Evolutionary conservation across 1,284 basidiomycete genomes (phyloP).

Genomic region (Tylopilus sp.): DNA sequence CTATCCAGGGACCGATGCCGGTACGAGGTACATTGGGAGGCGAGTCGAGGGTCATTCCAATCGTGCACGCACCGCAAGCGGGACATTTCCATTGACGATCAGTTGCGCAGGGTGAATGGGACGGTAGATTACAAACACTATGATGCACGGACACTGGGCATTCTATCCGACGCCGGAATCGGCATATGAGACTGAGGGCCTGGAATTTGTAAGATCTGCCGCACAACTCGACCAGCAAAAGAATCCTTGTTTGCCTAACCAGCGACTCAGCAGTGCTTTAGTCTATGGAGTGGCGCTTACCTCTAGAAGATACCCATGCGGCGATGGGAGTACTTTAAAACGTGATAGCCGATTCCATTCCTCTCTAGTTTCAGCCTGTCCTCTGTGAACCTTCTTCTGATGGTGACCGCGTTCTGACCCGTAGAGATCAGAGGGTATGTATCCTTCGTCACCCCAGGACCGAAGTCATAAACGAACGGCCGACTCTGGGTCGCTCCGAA

Average conservation of each 20-base stretch:
- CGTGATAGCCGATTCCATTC: conserved; percentile 45
- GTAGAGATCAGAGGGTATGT: conserved; percentile 53
- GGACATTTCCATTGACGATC: background rate
- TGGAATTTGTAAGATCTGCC: background rate
- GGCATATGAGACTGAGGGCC: background rate
- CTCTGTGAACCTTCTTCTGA: conserved; percentile 31
- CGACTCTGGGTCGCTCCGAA: conserved; percentile 72
- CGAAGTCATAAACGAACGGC: conserved; percentile 75
- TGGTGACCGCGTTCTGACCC: background rate
- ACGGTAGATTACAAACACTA: background rate
- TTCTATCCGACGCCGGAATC: background rate
- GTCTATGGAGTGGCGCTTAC: background rate
- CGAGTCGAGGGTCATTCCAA: conserved; percentile 27
- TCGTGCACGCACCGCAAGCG: conserved; percentile 18
- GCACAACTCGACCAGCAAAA: background rate
- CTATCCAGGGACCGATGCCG: conserved; percentile 26
- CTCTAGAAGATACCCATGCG: conserved; percentile 11
- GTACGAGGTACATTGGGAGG: conserved; percentile 20
- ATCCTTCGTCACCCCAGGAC: conserved; percentile 50
- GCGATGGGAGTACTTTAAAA: conserved; percentile 46
- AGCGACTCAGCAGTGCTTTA: background rate
- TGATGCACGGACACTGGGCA: background rate
- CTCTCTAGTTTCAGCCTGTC: conserved; percentile 44
- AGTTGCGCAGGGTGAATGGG: background rate
- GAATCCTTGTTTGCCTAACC: background rate